Base-by-base conservation (phyloP, 2,329 filamentous ascomycete genomes). In the Trichoderma endophyticum region DNA sequence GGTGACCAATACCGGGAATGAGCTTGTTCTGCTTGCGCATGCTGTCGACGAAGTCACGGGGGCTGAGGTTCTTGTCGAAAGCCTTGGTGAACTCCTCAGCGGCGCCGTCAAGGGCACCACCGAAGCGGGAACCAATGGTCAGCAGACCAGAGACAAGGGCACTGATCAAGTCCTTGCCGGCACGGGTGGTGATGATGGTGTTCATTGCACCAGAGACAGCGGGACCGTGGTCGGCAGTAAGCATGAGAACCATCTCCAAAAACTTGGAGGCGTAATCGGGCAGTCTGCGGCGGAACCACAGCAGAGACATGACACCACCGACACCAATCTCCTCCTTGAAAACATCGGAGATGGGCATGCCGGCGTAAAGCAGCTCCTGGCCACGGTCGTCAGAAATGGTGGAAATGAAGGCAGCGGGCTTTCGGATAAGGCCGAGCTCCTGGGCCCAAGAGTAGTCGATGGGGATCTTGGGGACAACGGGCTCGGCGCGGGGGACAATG, bases 1-100 rank as follows among this genome's bases (percentile, higher is more conserved):
- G 94, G 90, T 99, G 96, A 78, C 96, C 96, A 79, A 99, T 99
- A 88, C 96, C 96, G 75, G 96, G 96, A 79, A 99, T 98, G 79
- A 99, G 94, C 90, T 98, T 99, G 92, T 99, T 99, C 86, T 96
- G 94, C 89, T 98, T 99, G 85, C 96, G 91, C 95, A 98, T 98
- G 78, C 88, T 93, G 87, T 99, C 96, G 76, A 99, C 96, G 79
- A 99, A 99, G 85, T 99, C 96, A 89, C 96, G 95, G 73, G 96
- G 96, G 87, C 92, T 97, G 77, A 98, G 91, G 80, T 94, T 95
- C 91, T 97, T 98, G 89, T 99, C 96, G 79, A 95, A 97, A 73
- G 96, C 96, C 86, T 94, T 95, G 83, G 93, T 95, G 88, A 99
- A 99, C 88, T 99, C 96, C 86, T 98, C 95, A 56, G 96, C 96